Percentiles rank a stretch among this genome's conserved stretches.
Conservation (phyloP, 148 eudicot species). For the Cornus florida region DNA sequence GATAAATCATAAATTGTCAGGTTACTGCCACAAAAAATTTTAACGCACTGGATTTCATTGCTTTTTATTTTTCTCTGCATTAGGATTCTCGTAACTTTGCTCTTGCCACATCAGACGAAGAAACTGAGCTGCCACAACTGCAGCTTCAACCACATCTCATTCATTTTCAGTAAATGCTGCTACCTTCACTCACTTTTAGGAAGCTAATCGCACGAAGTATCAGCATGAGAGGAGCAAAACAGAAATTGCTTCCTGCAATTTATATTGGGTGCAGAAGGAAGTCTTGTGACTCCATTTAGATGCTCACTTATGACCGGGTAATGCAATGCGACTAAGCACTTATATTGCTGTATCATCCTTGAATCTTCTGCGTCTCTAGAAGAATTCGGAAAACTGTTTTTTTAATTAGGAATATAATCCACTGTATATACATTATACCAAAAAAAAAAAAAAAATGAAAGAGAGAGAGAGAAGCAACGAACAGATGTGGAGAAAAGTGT, state of each 20-base stretch:
- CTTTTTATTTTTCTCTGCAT: neutral
- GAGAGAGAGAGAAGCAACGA: neutral
- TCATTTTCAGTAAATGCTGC: constrained; percentile 17
- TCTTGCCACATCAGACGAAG: constrained; percentile 17
- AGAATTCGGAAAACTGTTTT: neutral
- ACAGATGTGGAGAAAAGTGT: neutral
- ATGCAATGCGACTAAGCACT: neutral
- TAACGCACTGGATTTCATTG: neutral
- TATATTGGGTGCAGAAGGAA: neutral
- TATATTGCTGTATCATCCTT: neutral
- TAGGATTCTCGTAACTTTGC: constrained; percentile 19
- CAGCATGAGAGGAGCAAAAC: neutral
- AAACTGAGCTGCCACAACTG: constrained; percentile 24
- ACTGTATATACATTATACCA: neutral
- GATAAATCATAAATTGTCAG: neutral
- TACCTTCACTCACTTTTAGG: neutral
- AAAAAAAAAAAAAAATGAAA: neutral
- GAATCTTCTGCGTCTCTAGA: neutral
- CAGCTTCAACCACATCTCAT: constrained; percentile 24
- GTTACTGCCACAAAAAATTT: neutral
- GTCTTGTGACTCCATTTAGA: neutral
- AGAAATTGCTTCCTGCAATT: neutral
- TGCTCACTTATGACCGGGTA: neutral
- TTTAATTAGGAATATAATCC: neutral
- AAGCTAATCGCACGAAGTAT: neutral